Percentiles rank a stretch among this genome's conserved stretches.
These are phyloP conservation scores for Kluyveromyces wickerhamii DNA, from an alignment of 805 yeast species.

Conservation along the genomic window DNA sequence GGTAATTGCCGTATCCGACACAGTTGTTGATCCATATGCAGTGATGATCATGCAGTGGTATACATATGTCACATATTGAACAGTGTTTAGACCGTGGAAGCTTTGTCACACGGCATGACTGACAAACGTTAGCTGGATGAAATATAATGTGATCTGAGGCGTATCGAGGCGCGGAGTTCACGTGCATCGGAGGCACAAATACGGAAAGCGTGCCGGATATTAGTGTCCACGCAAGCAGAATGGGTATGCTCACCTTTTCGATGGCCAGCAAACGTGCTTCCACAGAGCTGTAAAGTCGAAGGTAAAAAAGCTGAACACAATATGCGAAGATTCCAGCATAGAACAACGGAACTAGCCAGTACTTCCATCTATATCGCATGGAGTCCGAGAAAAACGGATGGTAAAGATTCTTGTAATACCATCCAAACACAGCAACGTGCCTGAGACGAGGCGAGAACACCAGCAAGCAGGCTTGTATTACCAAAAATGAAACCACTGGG, in stretches of 20 bases:
- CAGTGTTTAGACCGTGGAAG: slow-evolving; percentile 76
- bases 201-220: slow-evolving; percentile 14
- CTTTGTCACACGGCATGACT: slow-evolving; percentile 54
- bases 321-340: slow-evolving; percentile 19
- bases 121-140: slow-evolving; percentile 41
- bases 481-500: slow-evolving; percentile 7
- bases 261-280: slow-evolving; percentile 8
- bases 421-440: slow-evolving; percentile 13
- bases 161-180: slow-evolving; percentile 14
- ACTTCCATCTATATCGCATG: slow-evolving; percentile 21
- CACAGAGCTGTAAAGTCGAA: slow-evolving; percentile 12
- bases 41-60: slow-evolving; percentile 63
- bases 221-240: slow-evolving; percentile 13
- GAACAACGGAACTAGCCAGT: slow-evolving; percentile 23
- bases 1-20: slow-evolving; percentile 57
- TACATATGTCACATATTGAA: slow-evolving; percentile 54
- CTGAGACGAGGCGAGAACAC: slow-evolving; percentile 23
- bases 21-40: slow-evolving; percentile 70
- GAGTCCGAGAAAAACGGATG: slow-evolving; percentile 20
- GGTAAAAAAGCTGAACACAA: slow-evolving; percentile 14
- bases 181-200: neutral
- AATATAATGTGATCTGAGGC: slow-evolving; percentile 46
- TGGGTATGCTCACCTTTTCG: slow-evolving; percentile 22
- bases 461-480: slow-evolving; percentile 16
- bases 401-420: slow-evolving; percentile 22